Conservation (phyloP, 1,284 basidiomycete species). For the Boletus calvinii region DNA sequence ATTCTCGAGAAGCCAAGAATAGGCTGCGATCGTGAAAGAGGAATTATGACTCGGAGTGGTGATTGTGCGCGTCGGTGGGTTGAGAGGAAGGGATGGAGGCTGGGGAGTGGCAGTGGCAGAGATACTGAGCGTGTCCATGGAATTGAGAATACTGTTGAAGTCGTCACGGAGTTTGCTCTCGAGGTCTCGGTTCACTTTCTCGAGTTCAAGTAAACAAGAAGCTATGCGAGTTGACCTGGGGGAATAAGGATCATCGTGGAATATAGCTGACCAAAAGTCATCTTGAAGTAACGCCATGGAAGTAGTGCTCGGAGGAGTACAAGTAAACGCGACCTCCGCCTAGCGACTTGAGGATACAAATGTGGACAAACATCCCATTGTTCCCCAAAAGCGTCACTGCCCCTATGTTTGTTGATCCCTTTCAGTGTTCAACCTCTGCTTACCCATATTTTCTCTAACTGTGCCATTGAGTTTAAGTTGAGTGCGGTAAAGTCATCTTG, state of each 20-base stretch:
- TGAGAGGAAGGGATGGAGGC: not conserved
- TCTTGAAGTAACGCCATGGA: conserved; percentile 6
- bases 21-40: not conserved
- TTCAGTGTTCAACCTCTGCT: too few relatives aligned
- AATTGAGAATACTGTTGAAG: not conserved
- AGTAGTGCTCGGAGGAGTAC: not conserved
- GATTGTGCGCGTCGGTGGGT: not conserved
- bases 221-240: not conserved
- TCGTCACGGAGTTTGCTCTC: not conserved
- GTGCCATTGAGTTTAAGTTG: too few relatives aligned
- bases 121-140: not conserved
- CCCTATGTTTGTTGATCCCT: not conserved
- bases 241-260: not conserved
- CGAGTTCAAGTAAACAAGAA: conserved; percentile 12
- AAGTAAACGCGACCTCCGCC: too few relatives aligned
- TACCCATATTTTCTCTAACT: too few relatives aligned
- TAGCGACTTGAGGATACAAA: not conserved
- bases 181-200: not conserved
- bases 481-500: not conserved
- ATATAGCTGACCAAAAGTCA: not conserved
- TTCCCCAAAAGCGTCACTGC: conserved; percentile 1
- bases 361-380: conserved; percentile 1
- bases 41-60: not conserved
- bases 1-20: conserved; percentile 1
- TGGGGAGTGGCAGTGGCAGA: not conserved